Conservation (phyloP, 768 basidiomycete species). For the Gyrodon lividus region DNA sequence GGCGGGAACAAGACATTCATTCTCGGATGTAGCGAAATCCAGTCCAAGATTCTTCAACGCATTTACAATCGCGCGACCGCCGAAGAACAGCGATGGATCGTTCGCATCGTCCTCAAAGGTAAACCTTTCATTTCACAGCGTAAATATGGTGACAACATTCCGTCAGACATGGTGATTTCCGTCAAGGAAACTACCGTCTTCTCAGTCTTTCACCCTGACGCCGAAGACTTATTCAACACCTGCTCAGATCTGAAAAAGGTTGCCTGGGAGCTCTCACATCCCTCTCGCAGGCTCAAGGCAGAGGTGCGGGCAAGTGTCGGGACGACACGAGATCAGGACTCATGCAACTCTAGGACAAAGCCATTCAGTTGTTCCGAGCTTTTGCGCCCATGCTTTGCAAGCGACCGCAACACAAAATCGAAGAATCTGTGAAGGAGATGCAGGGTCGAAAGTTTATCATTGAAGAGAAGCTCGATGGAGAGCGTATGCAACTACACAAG, state of each 20-base stretch:
- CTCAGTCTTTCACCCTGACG: constrained; percentile 89
- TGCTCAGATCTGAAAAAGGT: constrained; percentile 96
- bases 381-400: constrained; percentile 97
- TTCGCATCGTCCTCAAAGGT: constrained; percentile 97
- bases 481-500: constrained; percentile 94
- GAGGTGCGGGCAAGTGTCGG: constrained; percentile 37
- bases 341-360: constrained; percentile 64
- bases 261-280: constrained; percentile 84
- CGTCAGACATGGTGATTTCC: constrained; percentile 82
- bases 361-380: constrained; percentile 75
- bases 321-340: not conserved
- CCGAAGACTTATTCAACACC: constrained; percentile 91
- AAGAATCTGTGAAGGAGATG: constrained; percentile 86
- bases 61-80: constrained; percentile 79
- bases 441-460: constrained; percentile 76
- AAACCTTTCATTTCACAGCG: not conserved
- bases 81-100: constrained; percentile 92
- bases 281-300: constrained; percentile 59
- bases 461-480: constrained; percentile 97
- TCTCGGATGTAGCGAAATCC: constrained; percentile 55
- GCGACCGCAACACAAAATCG: constrained; percentile 76
- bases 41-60: constrained; percentile 72
- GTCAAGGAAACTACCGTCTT: constrained; percentile 95
- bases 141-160: not conserved
- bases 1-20: constrained; percentile 4